A percentile compares a stretch with the other conserved stretches of the same genome.
These are phyloP conservation scores for Penicillium verhagenii DNA, from an alignment of 495 filamentous ascomycete genomes.

Conservation along the genomic window DNA sequence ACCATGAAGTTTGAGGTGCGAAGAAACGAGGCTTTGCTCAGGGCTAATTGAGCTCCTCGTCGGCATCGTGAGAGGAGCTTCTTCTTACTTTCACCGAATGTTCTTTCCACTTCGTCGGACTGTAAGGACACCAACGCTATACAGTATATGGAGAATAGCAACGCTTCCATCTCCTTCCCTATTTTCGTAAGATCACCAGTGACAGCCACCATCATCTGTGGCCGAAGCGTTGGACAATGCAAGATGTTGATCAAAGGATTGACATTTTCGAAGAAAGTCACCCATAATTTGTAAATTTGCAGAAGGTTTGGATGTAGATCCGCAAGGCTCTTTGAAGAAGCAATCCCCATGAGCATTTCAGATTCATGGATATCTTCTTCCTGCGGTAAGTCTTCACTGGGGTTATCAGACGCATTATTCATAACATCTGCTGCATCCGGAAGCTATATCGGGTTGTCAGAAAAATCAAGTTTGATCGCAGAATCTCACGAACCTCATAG, in stretches of 20 bases:
- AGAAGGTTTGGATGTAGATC: conserved; percentile 62
- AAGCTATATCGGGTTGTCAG: conserved; percentile 31
- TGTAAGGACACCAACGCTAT: conserved; percentile 40
- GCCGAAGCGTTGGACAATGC: conserved; percentile 60
- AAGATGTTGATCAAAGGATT: conserved; percentile 71
- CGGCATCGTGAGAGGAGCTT: conserved; percentile 42
- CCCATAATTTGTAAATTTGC: conserved; percentile 72
- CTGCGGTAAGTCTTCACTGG: conserved; percentile 15
- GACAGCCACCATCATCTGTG: conserved; percentile 42
- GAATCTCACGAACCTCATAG: conserved; percentile 42
- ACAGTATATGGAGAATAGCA: conserved; percentile 53
- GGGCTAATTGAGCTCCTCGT: conserved; percentile 42
- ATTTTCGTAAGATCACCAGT: conserved; percentile 30
- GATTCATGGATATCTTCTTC: conserved; percentile 20
- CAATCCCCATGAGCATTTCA: conserved; percentile 22
- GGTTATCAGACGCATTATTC: conserved; percentile 24
- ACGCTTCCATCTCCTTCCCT: conserved; percentile 37
- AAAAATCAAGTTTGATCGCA: neutral
- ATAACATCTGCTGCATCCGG: conserved; percentile 47
- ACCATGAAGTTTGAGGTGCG: conserved; percentile 42
- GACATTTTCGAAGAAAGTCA: conserved; percentile 64
- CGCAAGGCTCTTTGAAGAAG: conserved; percentile 14
- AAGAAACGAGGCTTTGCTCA: conserved; percentile 47
- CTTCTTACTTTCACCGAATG: conserved; percentile 43
- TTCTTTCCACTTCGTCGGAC: conserved; percentile 34